These are phyloP conservation scores for Gymnopus androsaceus DNA, from an alignment of 1,284 basidiomycete genomes.

Conservation along the genomic window DNA sequence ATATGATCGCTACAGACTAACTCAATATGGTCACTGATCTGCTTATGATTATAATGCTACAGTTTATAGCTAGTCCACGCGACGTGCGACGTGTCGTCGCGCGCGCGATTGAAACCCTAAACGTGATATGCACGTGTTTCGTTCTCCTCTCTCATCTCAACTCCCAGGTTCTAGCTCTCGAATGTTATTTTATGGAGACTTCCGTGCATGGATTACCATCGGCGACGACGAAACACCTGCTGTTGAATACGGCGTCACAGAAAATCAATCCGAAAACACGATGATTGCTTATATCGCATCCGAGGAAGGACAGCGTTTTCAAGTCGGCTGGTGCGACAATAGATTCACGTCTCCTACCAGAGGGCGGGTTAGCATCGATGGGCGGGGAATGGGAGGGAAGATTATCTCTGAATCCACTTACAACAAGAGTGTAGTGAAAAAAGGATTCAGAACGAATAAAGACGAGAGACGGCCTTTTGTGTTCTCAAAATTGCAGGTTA, in stretches of 20 bases:
- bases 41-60: too few relatives aligned
- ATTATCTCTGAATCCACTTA: neutral
- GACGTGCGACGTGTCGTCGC: neutral
- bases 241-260: neutral
- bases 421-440: neutral
- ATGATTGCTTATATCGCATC: neutral
- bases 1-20: too few relatives aligned
- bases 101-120: neutral
- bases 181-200: slow-evolving; percentile 1
- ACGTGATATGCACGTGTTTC: neutral
- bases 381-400: slow-evolving; percentile 1
- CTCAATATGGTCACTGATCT: too few relatives aligned
- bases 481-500: slow-evolving; percentile 2
- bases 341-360: neutral
- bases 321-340: slow-evolving; percentile 8
- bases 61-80: too few relatives aligned
- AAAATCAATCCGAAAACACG: neutral
- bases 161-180: too few relatives aligned
- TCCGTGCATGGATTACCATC: neutral
- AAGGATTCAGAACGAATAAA: neutral
- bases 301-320: neutral
- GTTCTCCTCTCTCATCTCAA: neutral
- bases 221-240: neutral
- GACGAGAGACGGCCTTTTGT: neutral
- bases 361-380: slow-evolving; percentile 8